Percentiles rank a stretch among this genome's conserved stretches.
phyloP scores from a whole-genome alignment of 2,329 filamentous ascomycete genomes.

The Aspergillus phoenicis region DNA sequence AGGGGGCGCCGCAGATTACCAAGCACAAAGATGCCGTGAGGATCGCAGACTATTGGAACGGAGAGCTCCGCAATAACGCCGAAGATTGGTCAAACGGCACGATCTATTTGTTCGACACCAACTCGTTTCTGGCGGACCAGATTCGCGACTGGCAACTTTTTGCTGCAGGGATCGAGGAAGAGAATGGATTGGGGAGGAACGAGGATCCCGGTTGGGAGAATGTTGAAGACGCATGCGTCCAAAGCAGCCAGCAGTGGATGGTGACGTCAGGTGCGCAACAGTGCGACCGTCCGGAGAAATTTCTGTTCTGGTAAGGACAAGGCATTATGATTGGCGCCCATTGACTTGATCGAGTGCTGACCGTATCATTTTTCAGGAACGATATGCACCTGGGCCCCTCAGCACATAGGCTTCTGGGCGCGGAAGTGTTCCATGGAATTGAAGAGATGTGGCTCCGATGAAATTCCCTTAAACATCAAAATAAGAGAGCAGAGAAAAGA shows the following conservation, averaged over 20 bases:
- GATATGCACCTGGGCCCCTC: slow-evolving; percentile 44
- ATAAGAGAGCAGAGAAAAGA: slow-evolving; percentile 8
- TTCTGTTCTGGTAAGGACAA: slow-evolving; percentile 44
- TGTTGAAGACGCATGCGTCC: slow-evolving; percentile 39
- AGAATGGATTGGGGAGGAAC: slow-evolving; percentile 38
- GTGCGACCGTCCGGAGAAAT: slow-evolving; percentile 42
- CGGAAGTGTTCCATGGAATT: slow-evolving; percentile 42
- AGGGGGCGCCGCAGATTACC: slow-evolving; percentile 24
- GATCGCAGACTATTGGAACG: slow-evolving; percentile 40
- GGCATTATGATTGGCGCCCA: slow-evolving; percentile 10
- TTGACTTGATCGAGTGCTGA: slow-evolving; percentile 11
- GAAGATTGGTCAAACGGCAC: slow-evolving; percentile 37
- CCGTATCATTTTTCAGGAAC: slow-evolving; percentile 35
- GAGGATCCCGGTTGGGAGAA: slow-evolving; percentile 39
- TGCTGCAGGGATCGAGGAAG: slow-evolving; percentile 37
- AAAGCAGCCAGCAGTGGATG: slow-evolving; percentile 30
- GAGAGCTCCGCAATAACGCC: slow-evolving; percentile 31
- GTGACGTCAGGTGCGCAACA: slow-evolving; percentile 34
- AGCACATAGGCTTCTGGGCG: slow-evolving; percentile 42
- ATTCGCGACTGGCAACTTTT: slow-evolving; percentile 43
- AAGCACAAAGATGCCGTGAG: slow-evolving; percentile 39
- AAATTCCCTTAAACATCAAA: slow-evolving; percentile 7
- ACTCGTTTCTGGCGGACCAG: slow-evolving; percentile 42
- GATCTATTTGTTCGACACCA: slow-evolving; percentile 45
- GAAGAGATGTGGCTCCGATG: slow-evolving; percentile 35